A percentile compares a stretch with the other conserved stretches of the same genome.
phyloP scores from a whole-genome alignment of 2,329 filamentous ascomycete genomes.

The Reticulascus tulasneorum region DNA sequence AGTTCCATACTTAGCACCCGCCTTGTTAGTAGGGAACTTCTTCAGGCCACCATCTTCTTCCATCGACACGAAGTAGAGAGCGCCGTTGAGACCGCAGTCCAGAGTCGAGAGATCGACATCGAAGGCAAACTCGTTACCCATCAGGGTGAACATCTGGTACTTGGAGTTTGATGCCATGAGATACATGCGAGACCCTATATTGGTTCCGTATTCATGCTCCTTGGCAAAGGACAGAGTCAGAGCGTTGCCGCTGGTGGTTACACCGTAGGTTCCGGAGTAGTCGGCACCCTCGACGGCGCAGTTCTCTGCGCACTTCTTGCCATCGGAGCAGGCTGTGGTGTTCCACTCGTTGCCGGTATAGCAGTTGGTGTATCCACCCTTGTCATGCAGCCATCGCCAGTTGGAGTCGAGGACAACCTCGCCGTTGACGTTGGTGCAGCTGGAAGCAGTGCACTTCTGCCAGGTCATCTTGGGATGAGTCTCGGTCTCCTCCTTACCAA shows the following conservation, averaged over 20 bases:
- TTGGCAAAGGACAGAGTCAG: constrained; percentile 50
- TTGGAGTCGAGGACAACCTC: constrained; percentile 48
- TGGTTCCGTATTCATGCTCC: constrained; percentile 37
- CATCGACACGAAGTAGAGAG: constrained; percentile 58
- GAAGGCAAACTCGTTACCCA: constrained; percentile 61
- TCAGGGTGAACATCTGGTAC: constrained; percentile 58
- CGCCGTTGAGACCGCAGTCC: constrained; percentile 62
- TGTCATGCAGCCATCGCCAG: constrained; percentile 49
- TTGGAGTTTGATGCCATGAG: constrained; percentile 51
- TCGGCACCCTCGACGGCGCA: constrained; percentile 44
- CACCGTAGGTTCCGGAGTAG: constrained; percentile 42
- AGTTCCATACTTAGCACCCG: constrained; percentile 51
- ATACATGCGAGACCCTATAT: constrained; percentile 51
- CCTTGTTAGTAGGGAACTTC: constrained; percentile 43
- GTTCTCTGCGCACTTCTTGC: constrained; percentile 37
- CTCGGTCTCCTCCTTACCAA: constrained; percentile 33
- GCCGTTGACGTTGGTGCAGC: constrained; percentile 36
- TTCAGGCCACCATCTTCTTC: constrained; percentile 48
- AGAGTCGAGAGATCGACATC: constrained; percentile 62
- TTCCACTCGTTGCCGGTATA: constrained; percentile 41
- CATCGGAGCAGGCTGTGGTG: constrained; percentile 29
- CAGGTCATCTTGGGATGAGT: constrained; percentile 41
- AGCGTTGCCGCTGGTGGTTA: constrained; percentile 41
- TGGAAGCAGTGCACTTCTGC: constrained; percentile 36
- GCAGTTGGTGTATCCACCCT: constrained; percentile 40